Evolutionary conservation across 1,139 yeast genomes (phyloP).

Genomic region (Taphrina flavorubra): DNA sequence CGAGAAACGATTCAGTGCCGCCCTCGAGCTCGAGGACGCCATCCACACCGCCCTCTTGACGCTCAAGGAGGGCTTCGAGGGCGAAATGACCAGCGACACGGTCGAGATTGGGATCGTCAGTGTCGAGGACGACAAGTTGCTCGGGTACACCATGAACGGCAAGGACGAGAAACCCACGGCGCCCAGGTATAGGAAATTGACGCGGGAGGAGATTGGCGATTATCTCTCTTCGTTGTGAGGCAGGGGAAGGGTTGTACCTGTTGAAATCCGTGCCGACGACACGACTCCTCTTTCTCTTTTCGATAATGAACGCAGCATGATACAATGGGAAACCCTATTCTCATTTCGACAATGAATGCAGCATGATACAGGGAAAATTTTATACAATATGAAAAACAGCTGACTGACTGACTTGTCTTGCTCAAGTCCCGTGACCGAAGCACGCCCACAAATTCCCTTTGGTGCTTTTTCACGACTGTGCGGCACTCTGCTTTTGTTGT

Average conservation of each 20-base stretch:
- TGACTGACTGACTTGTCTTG: too few relatives aligned
- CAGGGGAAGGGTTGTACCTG: neutral
- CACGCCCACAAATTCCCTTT: neutral
- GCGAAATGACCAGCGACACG: conserved; percentile 95
- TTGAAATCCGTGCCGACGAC: neutral
- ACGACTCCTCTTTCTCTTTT: too few relatives aligned
- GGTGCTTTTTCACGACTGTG: neutral
- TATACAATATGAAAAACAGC: too few relatives aligned
- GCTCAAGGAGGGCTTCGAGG: conserved; percentile 94
- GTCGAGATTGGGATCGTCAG: conserved; percentile 84
- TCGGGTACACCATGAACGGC: conserved; percentile 38
- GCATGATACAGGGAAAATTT: too few relatives aligned
- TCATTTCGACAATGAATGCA: too few relatives aligned
- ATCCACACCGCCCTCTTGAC: conserved; percentile 94
- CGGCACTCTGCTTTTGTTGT: conserved; percentile 14
- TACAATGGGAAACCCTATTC: too few relatives aligned
- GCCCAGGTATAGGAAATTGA: conserved; percentile 84
- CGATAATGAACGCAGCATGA: too few relatives aligned
- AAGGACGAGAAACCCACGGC: conserved; percentile 78
- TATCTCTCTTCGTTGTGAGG: conserved; percentile 58
- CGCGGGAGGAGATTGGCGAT: conserved; percentile 92
- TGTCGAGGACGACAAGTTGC: conserved; percentile 19
- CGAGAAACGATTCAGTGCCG: conserved; percentile 98
- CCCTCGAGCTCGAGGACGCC: conserved; percentile 95
- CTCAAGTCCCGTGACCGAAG: too few relatives aligned